A percentile compares a stretch with the other conserved stretches of the same genome.
These are phyloP conservation scores for Heteromeles arbutifolia DNA, from an alignment of 306 rosid genomes.

Conservation along the genomic window DNA sequence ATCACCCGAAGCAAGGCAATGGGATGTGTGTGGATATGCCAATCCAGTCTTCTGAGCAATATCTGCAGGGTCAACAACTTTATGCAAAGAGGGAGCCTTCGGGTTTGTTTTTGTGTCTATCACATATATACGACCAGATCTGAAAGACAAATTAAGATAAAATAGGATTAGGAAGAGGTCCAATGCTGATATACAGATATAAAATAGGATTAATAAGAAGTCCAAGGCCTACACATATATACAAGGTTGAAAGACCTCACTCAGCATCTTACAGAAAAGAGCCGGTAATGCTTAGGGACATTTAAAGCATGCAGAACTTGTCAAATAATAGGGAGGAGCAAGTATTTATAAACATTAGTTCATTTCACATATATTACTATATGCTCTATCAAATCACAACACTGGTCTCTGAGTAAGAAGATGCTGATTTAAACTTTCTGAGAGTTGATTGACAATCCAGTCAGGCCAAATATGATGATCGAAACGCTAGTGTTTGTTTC, in stretches of 20 bases:
- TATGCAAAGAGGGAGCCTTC: constrained; percentile 73
- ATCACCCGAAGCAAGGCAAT: constrained; percentile 97
- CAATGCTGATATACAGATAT: no score
- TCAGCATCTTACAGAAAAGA: background rate
- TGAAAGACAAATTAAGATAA: constrained; percentile 36
- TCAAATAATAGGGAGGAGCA: background rate
- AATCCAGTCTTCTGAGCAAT: constrained; percentile 70
- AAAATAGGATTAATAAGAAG: constrained; percentile 8
- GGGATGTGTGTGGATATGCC: constrained; percentile 93
- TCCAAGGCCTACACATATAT: background rate
- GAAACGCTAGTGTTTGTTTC: background rate
- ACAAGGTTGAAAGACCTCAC: background rate
- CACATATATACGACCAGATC: constrained; percentile 83
- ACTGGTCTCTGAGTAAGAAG: background rate
- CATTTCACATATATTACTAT: background rate
- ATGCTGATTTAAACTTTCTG: background rate
- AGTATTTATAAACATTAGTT: background rate
- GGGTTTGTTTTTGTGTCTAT: constrained; percentile 77
- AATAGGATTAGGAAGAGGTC: background rate
- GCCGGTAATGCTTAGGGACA: background rate
- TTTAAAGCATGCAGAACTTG: background rate
- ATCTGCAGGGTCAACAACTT: constrained; percentile 66
- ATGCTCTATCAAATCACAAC: background rate
- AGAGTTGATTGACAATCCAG: background rate
- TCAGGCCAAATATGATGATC: background rate